Evolutionary conservation across 2,329 filamentous ascomycete genomes (phyloP).

Genomic region (Penicillium psychrosexuale): DNA sequence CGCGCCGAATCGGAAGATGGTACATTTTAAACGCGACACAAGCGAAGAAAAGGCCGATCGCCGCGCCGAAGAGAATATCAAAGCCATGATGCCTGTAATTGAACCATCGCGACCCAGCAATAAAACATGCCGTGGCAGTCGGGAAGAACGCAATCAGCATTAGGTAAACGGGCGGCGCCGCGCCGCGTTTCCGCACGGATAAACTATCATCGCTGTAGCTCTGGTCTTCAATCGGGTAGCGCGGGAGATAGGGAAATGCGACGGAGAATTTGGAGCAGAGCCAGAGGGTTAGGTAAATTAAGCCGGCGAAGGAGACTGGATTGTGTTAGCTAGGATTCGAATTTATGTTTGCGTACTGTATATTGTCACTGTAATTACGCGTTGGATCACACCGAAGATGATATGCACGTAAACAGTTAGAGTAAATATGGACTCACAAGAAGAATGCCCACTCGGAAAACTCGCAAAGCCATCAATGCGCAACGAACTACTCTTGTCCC

Average conservation of each 20-base stretch:
- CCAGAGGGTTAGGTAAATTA: slow-evolving; percentile 84
- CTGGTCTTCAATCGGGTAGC: slow-evolving; percentile 26
- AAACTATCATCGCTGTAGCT: slow-evolving; percentile 20
- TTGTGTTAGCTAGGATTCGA: background rate
- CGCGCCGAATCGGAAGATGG: slow-evolving; percentile 73
- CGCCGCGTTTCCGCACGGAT: slow-evolving; percentile 67
- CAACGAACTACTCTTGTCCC: slow-evolving; percentile 54
- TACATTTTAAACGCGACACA: slow-evolving; percentile 81
- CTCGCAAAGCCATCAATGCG: slow-evolving; percentile 80
- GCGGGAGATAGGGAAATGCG: slow-evolving; percentile 43
- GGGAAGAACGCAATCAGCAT: slow-evolving; percentile 71
- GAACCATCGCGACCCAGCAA: slow-evolving; percentile 80
- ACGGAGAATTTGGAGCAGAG: slow-evolving; percentile 61
- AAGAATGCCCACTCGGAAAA: slow-evolving; percentile 75
- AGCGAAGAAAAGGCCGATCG: slow-evolving; percentile 69
- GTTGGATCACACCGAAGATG: background rate
- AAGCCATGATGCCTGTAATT: slow-evolving; percentile 91
- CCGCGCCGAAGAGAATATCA: slow-evolving; percentile 80
- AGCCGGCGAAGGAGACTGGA: slow-evolving; percentile 68
- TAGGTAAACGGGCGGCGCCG: slow-evolving; percentile 72
- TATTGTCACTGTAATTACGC: background rate
- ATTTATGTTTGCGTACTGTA: background rate
- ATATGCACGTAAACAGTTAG: background rate
- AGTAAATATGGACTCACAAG: slow-evolving; percentile 47
- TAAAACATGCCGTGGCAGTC: slow-evolving; percentile 71